A percentile compares a stretch with the other conserved stretches of the same genome.
These are phyloP conservation scores for Penicillium odoratum DNA, from an alignment of 495 filamentous ascomycete genomes.

Conservation along the genomic window DNA sequence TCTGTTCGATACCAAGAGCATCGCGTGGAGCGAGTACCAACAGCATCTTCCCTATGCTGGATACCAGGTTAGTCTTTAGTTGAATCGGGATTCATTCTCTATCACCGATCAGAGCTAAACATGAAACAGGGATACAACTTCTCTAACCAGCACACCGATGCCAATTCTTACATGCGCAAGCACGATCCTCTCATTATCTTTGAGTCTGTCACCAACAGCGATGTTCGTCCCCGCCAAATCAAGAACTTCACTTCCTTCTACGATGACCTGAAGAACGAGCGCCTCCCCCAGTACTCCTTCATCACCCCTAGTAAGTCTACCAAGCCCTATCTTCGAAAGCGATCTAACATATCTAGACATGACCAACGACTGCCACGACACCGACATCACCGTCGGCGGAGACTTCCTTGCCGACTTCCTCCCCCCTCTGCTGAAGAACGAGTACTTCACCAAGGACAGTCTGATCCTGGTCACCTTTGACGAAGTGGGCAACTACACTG, in stretches of 20 bases:
- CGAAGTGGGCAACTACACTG: slow-evolving; percentile 59
- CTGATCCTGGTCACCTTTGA: slow-evolving; percentile 67
- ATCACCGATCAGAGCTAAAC: neutral
- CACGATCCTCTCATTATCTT: slow-evolving; percentile 65
- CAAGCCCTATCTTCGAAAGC: neutral
- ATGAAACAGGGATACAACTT: slow-evolving; percentile 8
- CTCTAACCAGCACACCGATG: slow-evolving; percentile 10
- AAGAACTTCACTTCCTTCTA: slow-evolving; percentile 64
- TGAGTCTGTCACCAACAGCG: slow-evolving; percentile 51
- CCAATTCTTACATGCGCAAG: slow-evolving; percentile 64
- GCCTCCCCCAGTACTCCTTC: slow-evolving; percentile 68
- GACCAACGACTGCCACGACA: slow-evolving; percentile 61
- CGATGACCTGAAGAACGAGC: slow-evolving; percentile 51
- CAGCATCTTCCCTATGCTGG: slow-evolving; percentile 7
- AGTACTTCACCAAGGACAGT: slow-evolving; percentile 65
- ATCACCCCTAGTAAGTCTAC: slow-evolving; percentile 37
- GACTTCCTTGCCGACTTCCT: slow-evolving; percentile 59
- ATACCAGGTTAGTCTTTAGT: neutral
- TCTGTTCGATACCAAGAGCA: slow-evolving; percentile 10
- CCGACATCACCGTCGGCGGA: slow-evolving; percentile 56
- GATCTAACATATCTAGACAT: neutral
- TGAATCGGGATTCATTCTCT: neutral
- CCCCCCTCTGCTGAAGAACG: slow-evolving; percentile 56
- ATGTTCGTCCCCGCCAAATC: slow-evolving; percentile 53
- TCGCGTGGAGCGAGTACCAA: slow-evolving; percentile 9